Percentiles rank a stretch among this genome's conserved stretches.
Evolutionary conservation across 257 asterid species (phyloP).

Genomic region (Plectranthus barbatus): DNA sequence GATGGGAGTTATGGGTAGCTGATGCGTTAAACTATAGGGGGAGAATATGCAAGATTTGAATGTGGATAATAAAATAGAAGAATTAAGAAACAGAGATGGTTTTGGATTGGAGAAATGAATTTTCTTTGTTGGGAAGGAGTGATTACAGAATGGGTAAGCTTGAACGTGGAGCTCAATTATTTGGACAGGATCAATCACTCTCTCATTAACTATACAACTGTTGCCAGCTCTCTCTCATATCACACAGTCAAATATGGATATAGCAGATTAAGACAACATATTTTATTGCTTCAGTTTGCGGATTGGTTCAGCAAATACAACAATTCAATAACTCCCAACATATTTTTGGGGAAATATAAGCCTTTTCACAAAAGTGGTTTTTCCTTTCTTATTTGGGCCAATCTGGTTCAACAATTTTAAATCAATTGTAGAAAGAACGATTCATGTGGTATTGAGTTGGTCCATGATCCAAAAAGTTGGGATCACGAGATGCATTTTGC

Average conservation of each 20-base stretch:
- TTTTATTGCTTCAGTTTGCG: neutral
- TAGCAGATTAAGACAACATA: no score
- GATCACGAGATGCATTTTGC: no score
- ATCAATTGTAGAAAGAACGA: no score
- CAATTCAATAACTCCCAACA: neutral
- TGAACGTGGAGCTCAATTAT: slow-evolving; percentile 28
- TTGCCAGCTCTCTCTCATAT: slow-evolving; percentile 6
- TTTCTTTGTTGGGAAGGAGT: neutral
- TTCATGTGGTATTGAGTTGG: no score
- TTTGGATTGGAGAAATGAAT: neutral
- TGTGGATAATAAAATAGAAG: neutral
- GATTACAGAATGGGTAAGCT: neutral
- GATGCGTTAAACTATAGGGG: neutral
- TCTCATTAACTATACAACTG: neutral
- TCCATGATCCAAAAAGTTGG: no score
- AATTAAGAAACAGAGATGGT: neutral
- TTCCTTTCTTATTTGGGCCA: no score
- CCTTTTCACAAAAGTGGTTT: no score
- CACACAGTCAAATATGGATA: no score
- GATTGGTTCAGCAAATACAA: neutral
- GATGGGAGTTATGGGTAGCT: neutral
- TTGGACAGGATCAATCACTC: neutral
- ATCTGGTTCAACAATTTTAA: no score
- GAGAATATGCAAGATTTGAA: neutral
- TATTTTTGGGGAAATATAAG: no score